phyloP scores from a whole-genome alignment of 306 rosid genomes.

The Notholithocarpus densiflorus region DNA sequence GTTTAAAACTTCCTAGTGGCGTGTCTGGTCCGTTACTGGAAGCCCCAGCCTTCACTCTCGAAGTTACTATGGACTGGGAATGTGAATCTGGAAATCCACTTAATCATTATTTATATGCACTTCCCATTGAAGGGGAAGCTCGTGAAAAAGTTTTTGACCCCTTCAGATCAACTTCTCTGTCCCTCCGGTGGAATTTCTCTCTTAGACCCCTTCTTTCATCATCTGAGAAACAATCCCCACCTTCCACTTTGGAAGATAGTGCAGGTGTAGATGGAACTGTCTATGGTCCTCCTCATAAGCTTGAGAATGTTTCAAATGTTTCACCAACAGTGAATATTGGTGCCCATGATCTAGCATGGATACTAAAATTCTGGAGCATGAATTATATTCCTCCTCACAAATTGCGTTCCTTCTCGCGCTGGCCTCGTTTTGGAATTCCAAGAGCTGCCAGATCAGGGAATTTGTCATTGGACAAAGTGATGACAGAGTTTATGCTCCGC shows the following conservation, averaged over 20 bases:
- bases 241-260: conserved; percentile 34
- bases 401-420: conserved; percentile 87
- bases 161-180: conserved; percentile 87
- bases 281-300: conserved; percentile 48
- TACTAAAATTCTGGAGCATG: conserved; percentile 70
- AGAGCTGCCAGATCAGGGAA: conserved; percentile 85
- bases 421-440: conserved; percentile 95
- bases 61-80: conserved; percentile 92
- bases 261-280: conserved; percentile 49
- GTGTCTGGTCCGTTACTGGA: conserved; percentile 71
- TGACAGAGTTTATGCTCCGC: conserved; percentile 97
- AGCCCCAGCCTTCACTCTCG: conserved; percentile 75
- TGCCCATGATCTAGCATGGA: conserved; percentile 99
- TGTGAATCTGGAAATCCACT: conserved; percentile 89
- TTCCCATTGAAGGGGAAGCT: conserved; percentile 78
- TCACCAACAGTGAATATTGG: conserved; percentile 84
- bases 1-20: conserved; percentile 77
- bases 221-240: conserved; percentile 41
- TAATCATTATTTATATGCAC: conserved; percentile 86
- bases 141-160: conserved; percentile 87
- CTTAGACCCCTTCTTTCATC: conserved; percentile 65
- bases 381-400: conserved; percentile 91
- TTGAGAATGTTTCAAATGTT: conserved; percentile 38
- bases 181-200: conserved; percentile 86
- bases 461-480: conserved; percentile 89